phyloP scores from a whole-genome alignment of 176 grass and related monocot species.

The Ensete ventricosum region DNA sequence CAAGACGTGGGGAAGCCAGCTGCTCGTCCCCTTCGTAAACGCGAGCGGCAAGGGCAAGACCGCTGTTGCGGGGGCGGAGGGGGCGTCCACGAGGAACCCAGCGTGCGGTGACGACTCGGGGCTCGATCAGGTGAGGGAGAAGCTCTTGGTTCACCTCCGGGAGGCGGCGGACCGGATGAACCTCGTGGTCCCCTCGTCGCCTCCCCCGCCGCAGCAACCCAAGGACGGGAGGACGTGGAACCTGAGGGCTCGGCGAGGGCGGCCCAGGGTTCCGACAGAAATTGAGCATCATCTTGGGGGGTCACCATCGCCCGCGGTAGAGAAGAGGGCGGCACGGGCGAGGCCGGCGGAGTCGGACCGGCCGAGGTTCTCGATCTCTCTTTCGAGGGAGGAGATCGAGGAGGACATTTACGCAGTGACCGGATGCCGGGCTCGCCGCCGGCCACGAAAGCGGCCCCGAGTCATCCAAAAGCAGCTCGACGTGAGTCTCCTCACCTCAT shows the following conservation, averaged over 20 bases:
- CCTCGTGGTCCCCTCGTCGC: background rate
- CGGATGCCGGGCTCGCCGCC: constrained; percentile 63
- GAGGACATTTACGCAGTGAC: constrained; percentile 93
- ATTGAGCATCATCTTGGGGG: background rate
- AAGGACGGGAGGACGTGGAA: constrained; percentile 28
- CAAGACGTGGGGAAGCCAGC: constrained; percentile 60
- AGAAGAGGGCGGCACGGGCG: constrained; percentile 28
- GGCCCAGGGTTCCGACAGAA: background rate
- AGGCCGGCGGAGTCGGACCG: constrained; percentile 19
- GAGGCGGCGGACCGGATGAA: constrained; percentile 30
- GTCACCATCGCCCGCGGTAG: constrained; percentile 13
- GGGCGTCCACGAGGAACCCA: background rate
- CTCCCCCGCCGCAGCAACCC: background rate
- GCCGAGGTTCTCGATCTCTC: constrained; percentile 54
- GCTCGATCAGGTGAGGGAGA: constrained; percentile 30
- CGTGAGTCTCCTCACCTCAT: constrained; percentile 36
- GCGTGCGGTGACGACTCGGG: constrained; percentile 21
- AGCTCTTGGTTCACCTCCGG: constrained; percentile 25
- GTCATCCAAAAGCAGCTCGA: constrained; percentile 78
- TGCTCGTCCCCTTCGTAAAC: constrained; percentile 29
- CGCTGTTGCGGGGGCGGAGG: background rate
- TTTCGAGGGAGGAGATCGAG: constrained; percentile 75
- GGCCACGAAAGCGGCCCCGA: constrained; percentile 48
- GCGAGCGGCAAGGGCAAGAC: constrained; percentile 6
- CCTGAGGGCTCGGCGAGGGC: constrained; percentile 38